A percentile compares a stretch with the other conserved stretches of the same genome.
These are phyloP conservation scores for Kwoniella dejecticola DNA, from an alignment of 768 basidiomycete genomes.

Conservation along the genomic window DNA sequence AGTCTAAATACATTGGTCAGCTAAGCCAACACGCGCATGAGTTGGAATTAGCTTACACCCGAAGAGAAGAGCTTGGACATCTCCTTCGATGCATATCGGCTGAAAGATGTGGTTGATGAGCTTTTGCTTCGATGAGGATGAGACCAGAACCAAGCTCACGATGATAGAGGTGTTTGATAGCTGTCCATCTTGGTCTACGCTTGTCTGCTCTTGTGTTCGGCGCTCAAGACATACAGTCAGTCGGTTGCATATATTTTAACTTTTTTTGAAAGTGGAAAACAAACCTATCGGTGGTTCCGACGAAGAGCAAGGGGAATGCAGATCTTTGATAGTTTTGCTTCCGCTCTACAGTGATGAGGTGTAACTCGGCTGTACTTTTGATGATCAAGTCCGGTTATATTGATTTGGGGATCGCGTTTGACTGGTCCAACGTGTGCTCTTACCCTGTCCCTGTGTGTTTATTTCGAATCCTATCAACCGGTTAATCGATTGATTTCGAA, in stretches of 20 bases:
- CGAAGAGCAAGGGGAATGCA: not conserved
- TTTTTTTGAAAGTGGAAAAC: not conserved
- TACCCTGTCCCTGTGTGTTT: not conserved
- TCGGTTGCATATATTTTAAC: not conserved
- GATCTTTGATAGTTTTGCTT: not conserved
- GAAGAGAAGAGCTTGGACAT: conserved; percentile 98
- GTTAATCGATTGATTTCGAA: conserved; percentile 9
- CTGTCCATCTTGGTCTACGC: conserved; percentile 47
- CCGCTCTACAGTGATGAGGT: not conserved
- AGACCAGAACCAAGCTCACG: conserved; percentile 35
- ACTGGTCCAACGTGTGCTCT: not conserved
- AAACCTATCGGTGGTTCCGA: not conserved
- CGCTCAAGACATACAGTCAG: not conserved
- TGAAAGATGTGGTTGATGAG: conserved; percentile 52
- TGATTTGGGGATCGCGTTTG: conserved; percentile 1
- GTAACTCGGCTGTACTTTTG: not conserved
- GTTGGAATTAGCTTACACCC: conserved; percentile 62
- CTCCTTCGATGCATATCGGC: conserved; percentile 98
- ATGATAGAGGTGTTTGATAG: conserved; percentile 57
- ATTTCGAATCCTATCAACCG: conserved; percentile 1
- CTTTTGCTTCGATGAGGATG: not conserved
- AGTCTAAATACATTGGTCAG: conserved; percentile 62
- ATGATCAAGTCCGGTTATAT: conserved; percentile 5
- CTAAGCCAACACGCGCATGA: not conserved
- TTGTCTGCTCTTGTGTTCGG: not conserved